Conservation (phyloP, 2,329 filamentous ascomycete species). For the Cryphonectria naterciae region DNA sequence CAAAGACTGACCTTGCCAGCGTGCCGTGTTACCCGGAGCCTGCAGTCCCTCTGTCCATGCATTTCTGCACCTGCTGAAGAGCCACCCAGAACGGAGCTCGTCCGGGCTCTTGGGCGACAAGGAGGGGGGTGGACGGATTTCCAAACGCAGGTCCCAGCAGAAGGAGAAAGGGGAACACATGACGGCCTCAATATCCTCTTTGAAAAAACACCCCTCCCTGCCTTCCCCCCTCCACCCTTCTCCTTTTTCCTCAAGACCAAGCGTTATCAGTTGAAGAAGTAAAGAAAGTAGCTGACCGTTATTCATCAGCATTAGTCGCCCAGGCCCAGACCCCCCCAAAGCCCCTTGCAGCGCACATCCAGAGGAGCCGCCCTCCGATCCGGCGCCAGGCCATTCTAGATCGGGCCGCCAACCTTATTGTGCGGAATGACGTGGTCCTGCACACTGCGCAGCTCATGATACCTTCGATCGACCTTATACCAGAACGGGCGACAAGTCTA, state of each 20-base stretch:
- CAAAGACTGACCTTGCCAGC: not conserved
- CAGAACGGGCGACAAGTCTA: not conserved
- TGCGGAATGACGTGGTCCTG: conserved; percentile 12
- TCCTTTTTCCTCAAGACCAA: not conserved
- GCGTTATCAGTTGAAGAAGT: not conserved
- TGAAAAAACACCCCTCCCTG: not conserved
- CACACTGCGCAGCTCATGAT: too few relatives aligned
- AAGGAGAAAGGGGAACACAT: not conserved
- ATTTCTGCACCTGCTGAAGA: not conserved
- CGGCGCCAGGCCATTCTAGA: conserved; percentile 1
- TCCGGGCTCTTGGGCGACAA: conserved; percentile 7
- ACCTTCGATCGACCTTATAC: conserved; percentile 9
- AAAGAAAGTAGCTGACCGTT: not conserved
- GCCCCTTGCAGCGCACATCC: not conserved
- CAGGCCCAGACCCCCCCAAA: not conserved
- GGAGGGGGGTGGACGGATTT: not conserved
- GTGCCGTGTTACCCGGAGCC: conserved; percentile 12
- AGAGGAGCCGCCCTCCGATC: conserved; percentile 3
- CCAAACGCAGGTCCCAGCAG: not conserved
- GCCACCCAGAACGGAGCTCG: not conserved
- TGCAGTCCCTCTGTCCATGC: not conserved
- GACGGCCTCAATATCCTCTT: not conserved
- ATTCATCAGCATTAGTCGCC: not conserved
- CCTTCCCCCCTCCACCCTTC: too few relatives aligned
- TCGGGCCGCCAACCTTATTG: conserved; percentile 15